These are phyloP conservation scores for Paulownia fortunei DNA, from an alignment of 257 asterid species.

Conservation along the genomic window DNA sequence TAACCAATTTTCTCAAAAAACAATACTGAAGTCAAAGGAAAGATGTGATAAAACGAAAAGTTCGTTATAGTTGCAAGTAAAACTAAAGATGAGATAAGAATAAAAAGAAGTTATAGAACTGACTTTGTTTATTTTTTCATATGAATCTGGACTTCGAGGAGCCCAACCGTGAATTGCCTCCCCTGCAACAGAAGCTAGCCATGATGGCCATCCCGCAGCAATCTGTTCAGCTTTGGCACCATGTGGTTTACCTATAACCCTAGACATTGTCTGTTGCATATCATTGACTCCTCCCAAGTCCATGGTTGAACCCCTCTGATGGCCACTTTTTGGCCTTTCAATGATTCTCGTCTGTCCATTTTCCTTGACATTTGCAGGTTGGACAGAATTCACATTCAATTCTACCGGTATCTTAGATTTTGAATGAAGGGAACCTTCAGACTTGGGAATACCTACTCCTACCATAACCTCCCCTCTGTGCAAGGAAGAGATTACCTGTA, in stretches of 20 bases:
- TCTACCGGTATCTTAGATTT: conserved; percentile 41
- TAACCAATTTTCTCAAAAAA: too few relatives aligned
- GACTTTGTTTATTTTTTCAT: conserved; percentile 75
- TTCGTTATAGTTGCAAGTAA: too few relatives aligned
- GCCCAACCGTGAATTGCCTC: conserved; percentile 90
- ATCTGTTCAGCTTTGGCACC: conserved; percentile 61
- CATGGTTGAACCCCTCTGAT: conserved; percentile 60
- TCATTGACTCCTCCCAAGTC: conserved; percentile 52
- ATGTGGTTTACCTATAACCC: conserved; percentile 53
- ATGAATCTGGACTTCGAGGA: conserved; percentile 86
- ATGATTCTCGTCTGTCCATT: conserved; percentile 59
- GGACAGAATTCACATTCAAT: conserved; percentile 19
- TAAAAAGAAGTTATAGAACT: conserved; percentile 34
- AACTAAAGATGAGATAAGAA: not conserved
- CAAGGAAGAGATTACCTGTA: conserved; percentile 64
- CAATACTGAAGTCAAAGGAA: too few relatives aligned
- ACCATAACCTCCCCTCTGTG: conserved; percentile 46
- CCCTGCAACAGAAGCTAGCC: conserved; percentile 87
- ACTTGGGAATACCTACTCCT: conserved; percentile 33
- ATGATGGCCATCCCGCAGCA: conserved; percentile 92
- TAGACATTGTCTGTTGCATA: conserved; percentile 40
- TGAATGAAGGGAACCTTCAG: conserved; percentile 50
- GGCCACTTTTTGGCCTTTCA: conserved; percentile 75
- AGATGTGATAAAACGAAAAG: too few relatives aligned
- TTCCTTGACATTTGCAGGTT: conserved; percentile 37